Percentiles rank a stretch among this genome's conserved stretches.
These are phyloP conservation scores for Rhynchospora pubera DNA, from an alignment of 176 grass and related monocot species.

Conservation along the genomic window DNA sequence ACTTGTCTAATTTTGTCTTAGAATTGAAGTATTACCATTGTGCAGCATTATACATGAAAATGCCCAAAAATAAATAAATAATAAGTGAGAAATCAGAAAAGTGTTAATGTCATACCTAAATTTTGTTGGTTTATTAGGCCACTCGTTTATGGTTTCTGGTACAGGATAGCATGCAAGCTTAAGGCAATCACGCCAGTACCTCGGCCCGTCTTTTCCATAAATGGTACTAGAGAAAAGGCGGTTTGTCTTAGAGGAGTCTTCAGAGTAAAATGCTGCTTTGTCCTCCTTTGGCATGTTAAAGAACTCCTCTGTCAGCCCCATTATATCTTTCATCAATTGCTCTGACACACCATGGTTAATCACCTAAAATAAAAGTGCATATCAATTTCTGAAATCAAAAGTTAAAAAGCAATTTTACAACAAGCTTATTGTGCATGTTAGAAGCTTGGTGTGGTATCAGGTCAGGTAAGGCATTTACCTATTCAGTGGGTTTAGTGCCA, in stretches of 20 bases:
- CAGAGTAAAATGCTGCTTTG: slow-evolving; percentile 42
- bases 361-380: slow-evolving; percentile 10
- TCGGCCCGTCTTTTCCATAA: slow-evolving; percentile 20
- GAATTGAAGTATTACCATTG: not conserved
- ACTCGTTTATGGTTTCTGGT: slow-evolving; percentile 11
- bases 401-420: not conserved
- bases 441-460: not conserved
- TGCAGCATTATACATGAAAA: not conserved
- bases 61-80: not conserved
- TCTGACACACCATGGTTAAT: slow-evolving; percentile 35
- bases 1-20: not conserved
- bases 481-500: not conserved
- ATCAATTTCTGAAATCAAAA: not conserved
- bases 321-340: slow-evolving; percentile 28
- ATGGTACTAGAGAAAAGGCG: slow-evolving; percentile 50
- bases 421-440: not conserved
- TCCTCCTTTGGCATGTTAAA: slow-evolving; percentile 36
- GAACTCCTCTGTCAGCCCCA: slow-evolving; percentile 32
- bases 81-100: not conserved
- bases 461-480: not conserved
- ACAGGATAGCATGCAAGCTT: slow-evolving; percentile 49
- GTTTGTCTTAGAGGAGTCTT: slow-evolving; percentile 27
- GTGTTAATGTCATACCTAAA: slow-evolving; percentile 23
- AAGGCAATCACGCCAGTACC: slow-evolving; percentile 66
- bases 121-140: slow-evolving; percentile 49